Conservation (phyloP, 2,329 filamentous ascomycete genomes). For the Endothia cerciana region DNA sequence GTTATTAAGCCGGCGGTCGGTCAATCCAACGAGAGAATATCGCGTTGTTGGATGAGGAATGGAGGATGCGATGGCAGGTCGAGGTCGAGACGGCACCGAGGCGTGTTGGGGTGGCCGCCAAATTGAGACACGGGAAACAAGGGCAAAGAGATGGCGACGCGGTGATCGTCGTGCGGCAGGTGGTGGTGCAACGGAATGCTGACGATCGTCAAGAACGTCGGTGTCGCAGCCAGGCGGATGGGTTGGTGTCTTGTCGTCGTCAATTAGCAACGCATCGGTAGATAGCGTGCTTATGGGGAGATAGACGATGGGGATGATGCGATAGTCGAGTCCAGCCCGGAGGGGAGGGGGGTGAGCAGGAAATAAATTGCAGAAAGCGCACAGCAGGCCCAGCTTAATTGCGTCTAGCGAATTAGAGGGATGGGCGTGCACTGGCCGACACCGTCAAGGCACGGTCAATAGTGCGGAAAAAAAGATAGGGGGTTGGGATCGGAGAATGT, state of each 20-base stretch:
- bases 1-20: neutral
- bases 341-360: slow-evolving; percentile 12
- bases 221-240: slow-evolving; percentile 29
- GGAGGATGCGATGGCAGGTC: slow-evolving; percentile 12
- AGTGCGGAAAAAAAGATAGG: slow-evolving; percentile 29
- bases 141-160: slow-evolving; percentile 19
- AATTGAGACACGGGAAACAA: slow-evolving; percentile 24
- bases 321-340: slow-evolving; percentile 31
- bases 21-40: slow-evolving; percentile 8
- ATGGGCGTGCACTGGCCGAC: slow-evolving; percentile 29
- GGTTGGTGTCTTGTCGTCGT: neutral
- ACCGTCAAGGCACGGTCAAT: slow-evolving; percentile 31
- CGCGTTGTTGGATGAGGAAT: neutral
- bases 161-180: slow-evolving; percentile 25
- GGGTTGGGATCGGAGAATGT: slow-evolving; percentile 28
- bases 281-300: neutral
- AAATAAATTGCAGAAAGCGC: slow-evolving; percentile 26
- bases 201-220: slow-evolving; percentile 19
- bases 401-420: slow-evolving; percentile 31
- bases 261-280: neutral
- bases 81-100: slow-evolving; percentile 26
- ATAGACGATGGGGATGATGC: neutral
- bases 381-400: slow-evolving; percentile 24
- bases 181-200: slow-evolving; percentile 14
- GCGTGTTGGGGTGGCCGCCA: slow-evolving; percentile 22